phyloP scores from a whole-genome alignment of 352 stramenopile genomes.

The Phytophthora sojae region DNA sequence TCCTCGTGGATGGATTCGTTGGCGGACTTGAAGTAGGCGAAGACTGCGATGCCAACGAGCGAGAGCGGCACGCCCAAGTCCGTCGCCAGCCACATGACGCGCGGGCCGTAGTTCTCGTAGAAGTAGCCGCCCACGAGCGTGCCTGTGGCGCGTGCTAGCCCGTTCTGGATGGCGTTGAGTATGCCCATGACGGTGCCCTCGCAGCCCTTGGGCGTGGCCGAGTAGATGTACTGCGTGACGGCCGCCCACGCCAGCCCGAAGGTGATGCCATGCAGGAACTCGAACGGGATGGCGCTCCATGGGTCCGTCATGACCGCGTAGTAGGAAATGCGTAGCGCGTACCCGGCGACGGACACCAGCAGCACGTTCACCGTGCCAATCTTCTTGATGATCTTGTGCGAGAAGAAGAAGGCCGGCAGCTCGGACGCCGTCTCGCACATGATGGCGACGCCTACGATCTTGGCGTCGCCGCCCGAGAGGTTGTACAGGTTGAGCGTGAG shows the following conservation, averaged over 20 bases:
- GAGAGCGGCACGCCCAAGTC: slow-evolving; percentile 71
- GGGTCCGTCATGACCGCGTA: slow-evolving; percentile 68
- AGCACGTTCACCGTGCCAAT: slow-evolving; percentile 70
- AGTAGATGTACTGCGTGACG: slow-evolving; percentile 75
- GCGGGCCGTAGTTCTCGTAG: slow-evolving; percentile 68
- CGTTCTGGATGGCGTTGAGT: slow-evolving; percentile 76
- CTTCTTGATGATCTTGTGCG: slow-evolving; percentile 61
- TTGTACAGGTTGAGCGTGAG: slow-evolving; percentile 83
- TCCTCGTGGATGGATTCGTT: slow-evolving; percentile 45
- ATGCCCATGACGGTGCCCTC: slow-evolving; percentile 79
- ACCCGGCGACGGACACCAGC: slow-evolving; percentile 56
- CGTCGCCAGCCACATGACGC: slow-evolving; percentile 67
- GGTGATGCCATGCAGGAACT: slow-evolving; percentile 75
- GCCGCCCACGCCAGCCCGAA: slow-evolving; percentile 74
- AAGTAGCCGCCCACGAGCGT: slow-evolving; percentile 77
- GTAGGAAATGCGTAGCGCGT: slow-evolving; percentile 67
- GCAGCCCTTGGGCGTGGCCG: slow-evolving; percentile 53
- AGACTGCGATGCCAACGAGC: slow-evolving; percentile 58
- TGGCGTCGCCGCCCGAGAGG: slow-evolving; percentile 55
- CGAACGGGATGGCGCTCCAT: slow-evolving; percentile 76
- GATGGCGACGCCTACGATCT: slow-evolving; percentile 59
- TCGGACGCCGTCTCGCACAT: slow-evolving; percentile 65
- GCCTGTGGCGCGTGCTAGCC: slow-evolving; percentile 57
- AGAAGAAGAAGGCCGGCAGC: slow-evolving; percentile 79
- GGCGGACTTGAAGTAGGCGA: slow-evolving; percentile 62